Percentiles rank a stretch among this genome's conserved stretches.
These are phyloP conservation scores for Eutrema yunnanense DNA, from an alignment of 345 rosid genomes.

Conservation along the genomic window DNA sequence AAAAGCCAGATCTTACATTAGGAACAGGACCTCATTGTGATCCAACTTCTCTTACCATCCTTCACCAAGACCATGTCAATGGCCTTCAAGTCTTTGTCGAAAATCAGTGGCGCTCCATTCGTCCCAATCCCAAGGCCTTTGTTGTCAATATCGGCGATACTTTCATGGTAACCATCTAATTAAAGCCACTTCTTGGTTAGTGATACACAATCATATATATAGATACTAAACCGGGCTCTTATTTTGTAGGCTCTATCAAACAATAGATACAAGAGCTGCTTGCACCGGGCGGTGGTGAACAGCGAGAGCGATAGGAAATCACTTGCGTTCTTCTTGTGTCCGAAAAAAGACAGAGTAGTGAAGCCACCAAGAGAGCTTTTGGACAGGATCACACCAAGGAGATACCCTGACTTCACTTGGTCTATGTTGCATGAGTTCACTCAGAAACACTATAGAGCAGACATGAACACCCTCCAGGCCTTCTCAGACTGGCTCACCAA, in stretches of 20 bases:
- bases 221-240: background rate
- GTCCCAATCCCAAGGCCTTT: slow-evolving; percentile 71
- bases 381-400: slow-evolving; percentile 46
- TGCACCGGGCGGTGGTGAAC: slow-evolving; percentile 96
- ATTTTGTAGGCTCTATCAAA: slow-evolving; percentile 74
- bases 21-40: slow-evolving; percentile 99
- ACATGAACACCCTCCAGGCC: slow-evolving; percentile 72
- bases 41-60: slow-evolving; percentile 96
- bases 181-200: background rate
- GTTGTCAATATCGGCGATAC: slow-evolving; percentile 99
- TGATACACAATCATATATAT: background rate
- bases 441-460: slow-evolving; percentile 84
- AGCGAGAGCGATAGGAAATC: slow-evolving; percentile 75
- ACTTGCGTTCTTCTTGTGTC: slow-evolving; percentile 92
- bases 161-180: slow-evolving; percentile 65
- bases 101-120: slow-evolving; percentile 70
- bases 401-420: slow-evolving; percentile 88
- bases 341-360: slow-evolving; percentile 67
- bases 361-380: slow-evolving; percentile 71
- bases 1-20: slow-evolving; percentile 79
- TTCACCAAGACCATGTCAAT: slow-evolving; percentile 91
- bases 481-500: slow-evolving; percentile 51
- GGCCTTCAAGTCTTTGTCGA: slow-evolving; percentile 95
- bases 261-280: slow-evolving; percentile 78
- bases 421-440: slow-evolving; percentile 73